These are phyloP conservation scores for Calonectria pseudoturangicola DNA, from an alignment of 2,329 filamentous ascomycete genomes.

Conservation along the genomic window DNA sequence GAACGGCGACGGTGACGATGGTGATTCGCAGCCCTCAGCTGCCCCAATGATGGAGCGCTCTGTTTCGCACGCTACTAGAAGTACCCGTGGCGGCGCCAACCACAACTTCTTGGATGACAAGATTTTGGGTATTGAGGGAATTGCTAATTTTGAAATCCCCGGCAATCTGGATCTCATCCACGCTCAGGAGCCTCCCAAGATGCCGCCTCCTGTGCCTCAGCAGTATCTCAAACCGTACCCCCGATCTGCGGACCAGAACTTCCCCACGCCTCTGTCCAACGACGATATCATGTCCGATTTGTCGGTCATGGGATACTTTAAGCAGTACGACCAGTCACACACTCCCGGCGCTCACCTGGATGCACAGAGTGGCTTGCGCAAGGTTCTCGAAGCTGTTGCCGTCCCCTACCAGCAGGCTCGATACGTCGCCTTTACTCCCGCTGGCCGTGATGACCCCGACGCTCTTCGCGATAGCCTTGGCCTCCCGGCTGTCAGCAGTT, in stretches of 20 bases:
- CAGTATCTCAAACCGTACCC: slow-evolving; percentile 76
- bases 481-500: slow-evolving; percentile 64
- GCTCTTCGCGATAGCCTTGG: slow-evolving; percentile 70
- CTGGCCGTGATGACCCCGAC: slow-evolving; percentile 68
- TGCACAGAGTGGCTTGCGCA: slow-evolving; percentile 70
- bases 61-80: slow-evolving; percentile 78
- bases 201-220: slow-evolving; percentile 74
- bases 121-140: slow-evolving; percentile 75
- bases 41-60: slow-evolving; percentile 77
- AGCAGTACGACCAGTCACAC: slow-evolving; percentile 72
- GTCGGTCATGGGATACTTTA: slow-evolving; percentile 74
- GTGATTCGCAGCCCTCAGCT: slow-evolving; percentile 66
- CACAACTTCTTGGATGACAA: slow-evolving; percentile 76
- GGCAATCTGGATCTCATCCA: slow-evolving; percentile 75
- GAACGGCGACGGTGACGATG: slow-evolving; percentile 70
- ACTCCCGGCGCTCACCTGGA: slow-evolving; percentile 75
- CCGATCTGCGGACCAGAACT: slow-evolving; percentile 73
- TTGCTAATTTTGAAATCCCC: slow-evolving; percentile 76
- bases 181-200: slow-evolving; percentile 73
- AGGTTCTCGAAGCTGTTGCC: slow-evolving; percentile 73
- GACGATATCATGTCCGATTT: slow-evolving; percentile 74
- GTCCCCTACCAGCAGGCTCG: slow-evolving; percentile 67
- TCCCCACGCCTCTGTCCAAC: slow-evolving; percentile 68
- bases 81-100: slow-evolving; percentile 73
- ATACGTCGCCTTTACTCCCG: slow-evolving; percentile 69